A percentile compares a stretch with the other conserved stretches of the same genome.
Conservation (phyloP, 768 basidiomycete genomes). For the Auriscalpium vulgare region DNA sequence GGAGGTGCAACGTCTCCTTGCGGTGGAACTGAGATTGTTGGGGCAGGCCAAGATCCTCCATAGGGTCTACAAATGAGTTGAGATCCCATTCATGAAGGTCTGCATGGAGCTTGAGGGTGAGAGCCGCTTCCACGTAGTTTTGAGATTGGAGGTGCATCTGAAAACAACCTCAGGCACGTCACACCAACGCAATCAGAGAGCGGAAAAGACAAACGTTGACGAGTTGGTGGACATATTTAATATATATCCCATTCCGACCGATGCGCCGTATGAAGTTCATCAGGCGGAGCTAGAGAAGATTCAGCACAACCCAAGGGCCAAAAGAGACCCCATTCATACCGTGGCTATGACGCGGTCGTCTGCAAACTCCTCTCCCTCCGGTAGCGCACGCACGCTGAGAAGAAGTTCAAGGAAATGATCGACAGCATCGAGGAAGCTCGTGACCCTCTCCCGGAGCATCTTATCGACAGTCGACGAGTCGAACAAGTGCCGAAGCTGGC, state of each 20-base stretch:
- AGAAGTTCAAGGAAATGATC: conserved; percentile 90
- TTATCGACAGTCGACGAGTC: conserved; percentile 78
- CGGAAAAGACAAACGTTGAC: conserved; percentile 53
- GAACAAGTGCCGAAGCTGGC: conserved; percentile 84
- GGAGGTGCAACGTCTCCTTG: conserved; percentile 85
- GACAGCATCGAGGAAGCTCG: conserved; percentile 79
- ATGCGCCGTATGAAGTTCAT: conserved; percentile 94
- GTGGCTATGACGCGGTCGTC: conserved; percentile 94
- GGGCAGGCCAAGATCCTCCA: conserved; percentile 85
- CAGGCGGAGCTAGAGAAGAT: conserved; percentile 54
- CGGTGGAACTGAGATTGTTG: conserved; percentile 91
- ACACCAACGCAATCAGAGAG: neutral
- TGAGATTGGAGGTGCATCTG: conserved; percentile 86
- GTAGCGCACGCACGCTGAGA: conserved; percentile 78
- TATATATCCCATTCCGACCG: conserved; percentile 88
- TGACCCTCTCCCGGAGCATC: conserved; percentile 67
- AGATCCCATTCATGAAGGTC: conserved; percentile 90
- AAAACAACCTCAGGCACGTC: neutral
- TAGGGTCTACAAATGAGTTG: conserved; percentile 70
- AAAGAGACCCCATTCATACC: conserved; percentile 27
- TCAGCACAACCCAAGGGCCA: neutral
- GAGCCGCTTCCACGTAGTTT: conserved; percentile 87
- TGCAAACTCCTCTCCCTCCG: conserved; percentile 88
- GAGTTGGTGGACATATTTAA: conserved; percentile 93
- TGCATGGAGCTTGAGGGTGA: conserved; percentile 89